Percentiles rank a stretch among this genome's conserved stretches.
These are phyloP conservation scores for Gyrodon lividus DNA, from an alignment of 768 basidiomycete genomes.

Conservation along the genomic window DNA sequence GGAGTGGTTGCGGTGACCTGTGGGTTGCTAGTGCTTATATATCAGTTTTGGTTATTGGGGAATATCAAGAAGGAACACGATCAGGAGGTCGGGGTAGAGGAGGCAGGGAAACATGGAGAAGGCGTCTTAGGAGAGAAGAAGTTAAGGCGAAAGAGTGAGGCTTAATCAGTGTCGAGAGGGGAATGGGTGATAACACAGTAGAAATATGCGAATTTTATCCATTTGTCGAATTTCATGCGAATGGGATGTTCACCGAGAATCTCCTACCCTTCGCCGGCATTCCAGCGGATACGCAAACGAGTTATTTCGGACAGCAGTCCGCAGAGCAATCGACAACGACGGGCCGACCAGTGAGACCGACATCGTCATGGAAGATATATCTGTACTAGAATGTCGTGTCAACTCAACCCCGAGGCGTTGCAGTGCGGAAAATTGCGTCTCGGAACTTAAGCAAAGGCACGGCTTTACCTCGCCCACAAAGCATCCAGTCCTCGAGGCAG, in stretches of 20 bases:
- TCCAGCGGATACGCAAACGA: too few relatives aligned
- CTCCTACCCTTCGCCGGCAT: too few relatives aligned
- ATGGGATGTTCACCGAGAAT: too few relatives aligned
- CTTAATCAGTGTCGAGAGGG: background rate
- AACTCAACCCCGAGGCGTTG: background rate
- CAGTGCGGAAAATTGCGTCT: slow-evolving; percentile 1
- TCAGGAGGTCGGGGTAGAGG: slow-evolving; percentile 39
- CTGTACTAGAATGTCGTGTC: background rate
- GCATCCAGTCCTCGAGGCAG: slow-evolving; percentile 22
- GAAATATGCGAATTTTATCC: background rate
- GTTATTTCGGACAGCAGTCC: too few relatives aligned
- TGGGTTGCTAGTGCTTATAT: slow-evolving; percentile 40
- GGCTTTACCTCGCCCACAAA: slow-evolving; percentile 16
- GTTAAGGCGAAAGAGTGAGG: background rate
- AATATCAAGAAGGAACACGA: slow-evolving; percentile 45
- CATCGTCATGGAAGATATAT: background rate
- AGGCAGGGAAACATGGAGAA: slow-evolving; percentile 45
- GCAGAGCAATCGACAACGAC: too few relatives aligned
- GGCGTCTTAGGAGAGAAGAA: slow-evolving; percentile 30
- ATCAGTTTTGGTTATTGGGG: slow-evolving; percentile 45
- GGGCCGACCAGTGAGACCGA: background rate
- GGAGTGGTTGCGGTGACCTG: slow-evolving; percentile 38
- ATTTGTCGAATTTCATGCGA: background rate
- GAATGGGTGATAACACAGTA: background rate
- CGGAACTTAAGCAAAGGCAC: slow-evolving; percentile 14